These are phyloP conservation scores for Camelina laxa DNA, from an alignment of 345 rosid species.

Conservation along the genomic window DNA sequence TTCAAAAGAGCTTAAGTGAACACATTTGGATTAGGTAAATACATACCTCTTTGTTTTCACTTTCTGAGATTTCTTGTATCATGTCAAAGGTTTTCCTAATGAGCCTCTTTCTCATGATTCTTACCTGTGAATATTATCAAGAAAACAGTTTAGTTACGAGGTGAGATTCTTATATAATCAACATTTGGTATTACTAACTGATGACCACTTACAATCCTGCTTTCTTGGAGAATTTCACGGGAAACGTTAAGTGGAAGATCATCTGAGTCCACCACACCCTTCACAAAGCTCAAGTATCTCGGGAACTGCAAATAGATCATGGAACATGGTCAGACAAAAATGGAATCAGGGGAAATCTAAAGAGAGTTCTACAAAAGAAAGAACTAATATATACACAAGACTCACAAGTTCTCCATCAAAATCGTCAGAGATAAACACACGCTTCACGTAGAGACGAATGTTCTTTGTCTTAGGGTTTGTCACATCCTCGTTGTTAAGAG, in stretches of 20 bases:
- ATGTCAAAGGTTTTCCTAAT: slow-evolving; percentile 95
- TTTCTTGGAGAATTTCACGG: slow-evolving; percentile 96
- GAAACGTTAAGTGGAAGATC: slow-evolving; percentile 99
- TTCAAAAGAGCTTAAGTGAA: slow-evolving; percentile 1
- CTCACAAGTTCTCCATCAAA: slow-evolving; percentile 99
- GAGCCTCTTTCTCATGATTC: slow-evolving; percentile 98
- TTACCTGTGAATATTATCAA: slow-evolving; percentile 57
- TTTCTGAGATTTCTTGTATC: slow-evolving; percentile 87
- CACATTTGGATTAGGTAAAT: not conserved
- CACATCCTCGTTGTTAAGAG: slow-evolving; percentile 89
- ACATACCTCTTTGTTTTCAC: slow-evolving; percentile 88
- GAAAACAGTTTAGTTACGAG: not conserved
- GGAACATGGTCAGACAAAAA: slow-evolving; percentile 5
- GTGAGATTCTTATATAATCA: not conserved
- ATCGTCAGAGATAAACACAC: slow-evolving; percentile 99
- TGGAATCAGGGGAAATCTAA: not conserved
- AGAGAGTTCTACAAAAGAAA: not conserved
- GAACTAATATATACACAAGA: not conserved
- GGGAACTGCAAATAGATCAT: slow-evolving; percentile 68
- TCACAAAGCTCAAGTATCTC: slow-evolving; percentile 93
- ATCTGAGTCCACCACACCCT: slow-evolving; percentile 93
- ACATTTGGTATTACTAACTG: slow-evolving; percentile 7
- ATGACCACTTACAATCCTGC: slow-evolving; percentile 63
- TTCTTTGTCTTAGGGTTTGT: slow-evolving; percentile 90
- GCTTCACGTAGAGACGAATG: slow-evolving; percentile 86